These are phyloP conservation scores for Jackrogersella multiformis DNA, from an alignment of 495 filamentous ascomycete genomes.

Conservation along the genomic window DNA sequence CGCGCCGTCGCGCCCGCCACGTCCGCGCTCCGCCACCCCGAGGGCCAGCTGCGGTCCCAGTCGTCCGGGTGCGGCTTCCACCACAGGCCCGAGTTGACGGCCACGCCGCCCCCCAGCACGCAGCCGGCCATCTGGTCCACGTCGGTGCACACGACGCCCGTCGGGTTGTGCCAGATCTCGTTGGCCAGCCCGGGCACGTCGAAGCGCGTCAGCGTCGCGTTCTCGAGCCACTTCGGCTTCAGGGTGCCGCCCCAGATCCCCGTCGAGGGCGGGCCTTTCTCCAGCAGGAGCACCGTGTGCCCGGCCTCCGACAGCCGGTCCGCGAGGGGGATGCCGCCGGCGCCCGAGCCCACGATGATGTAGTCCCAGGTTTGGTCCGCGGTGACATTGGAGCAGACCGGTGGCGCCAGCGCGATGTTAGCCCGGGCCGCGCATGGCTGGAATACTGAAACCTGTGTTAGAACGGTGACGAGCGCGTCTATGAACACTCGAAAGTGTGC, in stretches of 20 bases:
- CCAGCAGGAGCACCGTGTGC: slow-evolving; percentile 64
- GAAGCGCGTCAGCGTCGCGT: slow-evolving; percentile 69
- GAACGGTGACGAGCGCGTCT: not conserved
- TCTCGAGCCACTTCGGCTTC: slow-evolving; percentile 65
- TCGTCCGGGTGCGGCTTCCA: slow-evolving; percentile 56
- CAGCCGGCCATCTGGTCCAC: slow-evolving; percentile 72
- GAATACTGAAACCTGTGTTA: slow-evolving; percentile 29
- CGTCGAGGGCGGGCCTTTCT: slow-evolving; percentile 64
- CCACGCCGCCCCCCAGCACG: slow-evolving; percentile 71
- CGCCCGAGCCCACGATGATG: slow-evolving; percentile 66
- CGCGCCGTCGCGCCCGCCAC: slow-evolving; percentile 63
- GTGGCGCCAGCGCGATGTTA: slow-evolving; percentile 37
- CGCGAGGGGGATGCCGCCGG: slow-evolving; percentile 65
- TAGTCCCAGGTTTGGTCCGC: slow-evolving; percentile 62
- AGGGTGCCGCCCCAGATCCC: slow-evolving; percentile 58
- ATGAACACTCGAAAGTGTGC: not conserved
- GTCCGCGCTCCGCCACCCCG: slow-evolving; percentile 70
- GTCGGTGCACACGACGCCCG: slow-evolving; percentile 66
- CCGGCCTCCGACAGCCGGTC: slow-evolving; percentile 65
- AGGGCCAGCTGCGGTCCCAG: slow-evolving; percentile 71
- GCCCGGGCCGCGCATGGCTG: slow-evolving; percentile 32
- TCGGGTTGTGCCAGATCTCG: slow-evolving; percentile 63
- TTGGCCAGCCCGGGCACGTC: slow-evolving; percentile 75
- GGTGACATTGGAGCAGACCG: slow-evolving; percentile 46
- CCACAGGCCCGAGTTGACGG: slow-evolving; percentile 66